These are phyloP conservation scores for Calonectria henricotiae DNA, from an alignment of 2,329 filamentous ascomycete genomes.

Conservation along the genomic window DNA sequence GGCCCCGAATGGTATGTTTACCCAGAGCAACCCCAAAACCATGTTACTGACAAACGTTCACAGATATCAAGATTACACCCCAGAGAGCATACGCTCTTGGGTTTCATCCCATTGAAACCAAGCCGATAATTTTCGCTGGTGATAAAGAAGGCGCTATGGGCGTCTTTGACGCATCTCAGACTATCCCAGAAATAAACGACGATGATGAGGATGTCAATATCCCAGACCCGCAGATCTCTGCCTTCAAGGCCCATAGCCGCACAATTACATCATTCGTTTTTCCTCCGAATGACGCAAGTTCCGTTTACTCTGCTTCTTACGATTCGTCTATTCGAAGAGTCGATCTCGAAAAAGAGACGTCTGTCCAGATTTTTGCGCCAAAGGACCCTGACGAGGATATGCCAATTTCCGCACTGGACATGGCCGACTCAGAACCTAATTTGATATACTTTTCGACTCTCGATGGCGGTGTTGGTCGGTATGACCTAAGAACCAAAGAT, in stretches of 20 bases:
- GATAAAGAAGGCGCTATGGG: slow-evolving; percentile 95
- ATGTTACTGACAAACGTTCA: slow-evolving; percentile 1
- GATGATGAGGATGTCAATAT: slow-evolving; percentile 79
- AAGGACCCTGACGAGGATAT: slow-evolving; percentile 79
- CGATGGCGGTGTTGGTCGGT: slow-evolving; percentile 83
- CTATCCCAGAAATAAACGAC: slow-evolving; percentile 71
- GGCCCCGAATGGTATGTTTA: slow-evolving; percentile 79
- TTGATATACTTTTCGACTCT: slow-evolving; percentile 91
- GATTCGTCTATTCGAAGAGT: slow-evolving; percentile 92
- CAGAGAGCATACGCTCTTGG: slow-evolving; percentile 89
- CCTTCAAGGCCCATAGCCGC: slow-evolving; percentile 90
- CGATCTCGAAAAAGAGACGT: slow-evolving; percentile 85
- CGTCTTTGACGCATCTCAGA: slow-evolving; percentile 90
- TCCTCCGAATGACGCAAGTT: slow-evolving; percentile 79
- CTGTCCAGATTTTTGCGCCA: slow-evolving; percentile 87
- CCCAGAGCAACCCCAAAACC: too few species aligned
- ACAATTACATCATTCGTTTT: slow-evolving; percentile 92
- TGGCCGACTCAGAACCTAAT: slow-evolving; percentile 80
- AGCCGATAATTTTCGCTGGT: slow-evolving; percentile 91
- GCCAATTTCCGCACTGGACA: slow-evolving; percentile 88
- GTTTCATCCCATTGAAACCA: slow-evolving; percentile 90
- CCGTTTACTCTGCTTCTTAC: slow-evolving; percentile 89
- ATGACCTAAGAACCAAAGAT: slow-evolving; percentile 79
- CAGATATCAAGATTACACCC: slow-evolving; percentile 92
- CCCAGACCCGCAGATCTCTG: slow-evolving; percentile 85